phyloP scores from a whole-genome alignment of 2,329 filamentous ascomycete species.

The Biscogniauxia marginata region DNA sequence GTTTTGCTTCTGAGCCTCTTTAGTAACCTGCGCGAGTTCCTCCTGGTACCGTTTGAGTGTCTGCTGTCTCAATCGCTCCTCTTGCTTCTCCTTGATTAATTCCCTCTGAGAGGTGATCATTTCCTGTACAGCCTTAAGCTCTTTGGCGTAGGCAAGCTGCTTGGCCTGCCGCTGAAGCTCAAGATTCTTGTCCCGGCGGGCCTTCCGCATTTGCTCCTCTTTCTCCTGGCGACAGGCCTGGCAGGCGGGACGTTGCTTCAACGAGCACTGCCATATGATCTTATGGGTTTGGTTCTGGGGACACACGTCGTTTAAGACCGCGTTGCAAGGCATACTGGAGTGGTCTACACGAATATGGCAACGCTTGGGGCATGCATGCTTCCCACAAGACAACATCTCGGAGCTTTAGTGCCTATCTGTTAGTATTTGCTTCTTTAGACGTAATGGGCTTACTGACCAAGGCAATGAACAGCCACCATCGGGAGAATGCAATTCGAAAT shows the following conservation, averaged over 20 bases:
- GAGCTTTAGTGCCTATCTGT: neutral
- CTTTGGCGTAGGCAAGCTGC: slow-evolving; percentile 14
- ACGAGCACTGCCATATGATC: slow-evolving; percentile 12
- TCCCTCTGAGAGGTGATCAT: slow-evolving; percentile 14
- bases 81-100: slow-evolving; percentile 9
- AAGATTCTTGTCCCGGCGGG: slow-evolving; percentile 10
- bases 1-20: slow-evolving; percentile 6
- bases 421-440: no score
- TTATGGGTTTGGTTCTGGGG: slow-evolving; percentile 10
- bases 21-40: slow-evolving; percentile 11
- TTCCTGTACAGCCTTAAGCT: slow-evolving; percentile 12
- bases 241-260: neutral
- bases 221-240: neutral
- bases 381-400: slow-evolving; percentile 14
- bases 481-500: slow-evolving; percentile 23
- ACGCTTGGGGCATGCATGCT: slow-evolving; percentile 12
- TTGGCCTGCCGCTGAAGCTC: slow-evolving; percentile 16
- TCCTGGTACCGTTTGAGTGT: slow-evolving; percentile 7
- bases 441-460: slow-evolving; percentile 7
- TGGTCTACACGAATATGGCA: slow-evolving; percentile 17
- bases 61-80: slow-evolving; percentile 11
- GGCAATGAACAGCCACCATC: slow-evolving; percentile 25
- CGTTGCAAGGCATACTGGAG: slow-evolving; percentile 10
- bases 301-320: slow-evolving; percentile 10
- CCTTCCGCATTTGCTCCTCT: slow-evolving; percentile 1